Evolutionary conservation across 192 early-diverging fungal genomes (phyloP), one percentile per base, ranked within the genome.

Genomic region (Coemansia sp.): DNA sequence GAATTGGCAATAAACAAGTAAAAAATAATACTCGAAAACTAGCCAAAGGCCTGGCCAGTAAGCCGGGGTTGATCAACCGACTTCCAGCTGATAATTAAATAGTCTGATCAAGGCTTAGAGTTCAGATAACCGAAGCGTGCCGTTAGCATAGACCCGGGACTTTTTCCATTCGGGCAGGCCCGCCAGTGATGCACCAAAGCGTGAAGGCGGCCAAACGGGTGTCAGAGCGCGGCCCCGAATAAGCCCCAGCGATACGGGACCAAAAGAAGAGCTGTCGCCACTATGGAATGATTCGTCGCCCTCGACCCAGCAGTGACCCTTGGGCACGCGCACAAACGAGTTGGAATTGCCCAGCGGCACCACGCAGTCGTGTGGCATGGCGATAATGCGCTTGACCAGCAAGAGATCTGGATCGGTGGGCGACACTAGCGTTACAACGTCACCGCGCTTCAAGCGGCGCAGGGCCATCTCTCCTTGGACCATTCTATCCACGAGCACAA

Each of bases 371-470:
- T 93, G 93, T 34, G 88, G 89, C 59, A 95, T 44, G 2, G 90
- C 95, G 31, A 94, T 85, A 60, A 97, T 89, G 33, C 95, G 90
- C 79, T 97, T 97, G 27, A 91, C 87, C 16, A 97, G 86, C 33
- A 83, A 74, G 44, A 78, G 63, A 50, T 91, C 84, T 2, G 93
- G 93, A 59, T 93, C 71, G 63, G 73, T 72, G 9, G 95, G 95
- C 16, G 89, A 87, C 9, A 81, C 85, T 59, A 80, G 63, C 6
- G 87, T 87, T 17, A 92, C 90, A n/a, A 93, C 79, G 66, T 93
- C 88, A 19, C 92, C 92, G 41, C 88, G 85, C 33, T 37, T 16
- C 40, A 83, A 68, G 6, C 80, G 54, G 62, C 81, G 85, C 17
- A 24, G 42, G 31, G 85, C 62, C 51, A 83, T 79, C 1, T 63